Conservation (phyloP, 306 rosid genomes). For the Clitoria ternatea region DNA sequence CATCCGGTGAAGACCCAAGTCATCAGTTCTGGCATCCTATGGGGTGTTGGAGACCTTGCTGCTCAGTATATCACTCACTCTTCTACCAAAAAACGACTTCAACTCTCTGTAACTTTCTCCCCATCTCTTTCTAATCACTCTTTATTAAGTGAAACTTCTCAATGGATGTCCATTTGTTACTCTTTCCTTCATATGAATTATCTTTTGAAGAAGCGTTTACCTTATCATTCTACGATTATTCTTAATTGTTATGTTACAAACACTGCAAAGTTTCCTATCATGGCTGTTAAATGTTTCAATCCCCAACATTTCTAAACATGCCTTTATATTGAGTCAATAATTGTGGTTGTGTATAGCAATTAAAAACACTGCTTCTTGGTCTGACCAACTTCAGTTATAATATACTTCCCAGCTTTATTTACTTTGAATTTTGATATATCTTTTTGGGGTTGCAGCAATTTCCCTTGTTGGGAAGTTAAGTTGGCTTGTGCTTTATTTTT, state of each 20-base stretch:
- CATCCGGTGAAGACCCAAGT: slow-evolving; percentile 80
- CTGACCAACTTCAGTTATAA: no score
- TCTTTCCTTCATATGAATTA: not conserved
- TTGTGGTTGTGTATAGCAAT: no score
- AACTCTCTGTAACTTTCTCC: slow-evolving; percentile 45
- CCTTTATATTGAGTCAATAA: no score
- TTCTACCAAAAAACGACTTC: slow-evolving; percentile 37
- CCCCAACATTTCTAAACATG: not conserved
- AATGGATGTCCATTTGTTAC: not conserved
- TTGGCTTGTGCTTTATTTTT: not conserved
- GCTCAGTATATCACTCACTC: slow-evolving; percentile 79
- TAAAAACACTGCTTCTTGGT: no score
- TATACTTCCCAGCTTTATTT: not conserved
- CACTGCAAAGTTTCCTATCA: not conserved
- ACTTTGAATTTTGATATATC: not conserved
- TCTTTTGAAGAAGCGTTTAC: not conserved
- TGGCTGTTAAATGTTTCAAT: not conserved
- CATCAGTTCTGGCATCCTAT: slow-evolving; percentile 60
- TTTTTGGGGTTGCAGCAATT: not conserved
- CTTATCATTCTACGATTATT: not conserved
- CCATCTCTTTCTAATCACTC: not conserved
- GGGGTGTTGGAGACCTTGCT: slow-evolving; percentile 73
- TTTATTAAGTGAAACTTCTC: no score
- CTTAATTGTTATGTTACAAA: not conserved
- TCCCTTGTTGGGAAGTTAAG: not conserved